Conservation (phyloP, 805 yeast genomes). For the Maudiozyma pseudohumilis region DNA sequence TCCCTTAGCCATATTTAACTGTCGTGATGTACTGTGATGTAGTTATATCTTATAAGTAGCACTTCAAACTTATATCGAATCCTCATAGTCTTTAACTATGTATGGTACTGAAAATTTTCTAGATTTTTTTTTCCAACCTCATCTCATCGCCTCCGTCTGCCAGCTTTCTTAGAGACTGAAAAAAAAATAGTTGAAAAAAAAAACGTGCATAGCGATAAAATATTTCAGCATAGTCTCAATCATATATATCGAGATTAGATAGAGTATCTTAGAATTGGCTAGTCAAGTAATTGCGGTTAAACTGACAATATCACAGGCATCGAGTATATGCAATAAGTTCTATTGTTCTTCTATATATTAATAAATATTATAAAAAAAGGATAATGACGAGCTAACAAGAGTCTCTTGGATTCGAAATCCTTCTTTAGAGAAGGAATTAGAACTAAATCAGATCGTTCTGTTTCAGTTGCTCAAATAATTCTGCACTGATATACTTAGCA, state of each 20-base stretch:
- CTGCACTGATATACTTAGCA: conserved; percentile 55
- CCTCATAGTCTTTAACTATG: too few species aligned
- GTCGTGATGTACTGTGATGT: neutral
- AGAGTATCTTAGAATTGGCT: too few species aligned
- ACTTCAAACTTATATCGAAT: neutral
- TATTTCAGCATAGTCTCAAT: neutral
- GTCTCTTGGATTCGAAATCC: too few species aligned
- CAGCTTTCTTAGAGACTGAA: neutral
- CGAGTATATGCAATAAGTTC: neutral
- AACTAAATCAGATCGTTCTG: conserved; percentile 35
- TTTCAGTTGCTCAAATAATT: conserved; percentile 42
- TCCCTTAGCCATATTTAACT: conserved; percentile 25
- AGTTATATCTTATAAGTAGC: neutral
- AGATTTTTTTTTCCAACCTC: conserved; percentile 9
- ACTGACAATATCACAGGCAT: neutral
- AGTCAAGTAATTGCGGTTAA: too few species aligned
- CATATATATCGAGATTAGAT: neutral
- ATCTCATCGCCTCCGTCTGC: conserved; percentile 13
- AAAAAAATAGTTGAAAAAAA: neutral
- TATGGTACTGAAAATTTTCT: conserved; percentile 3
- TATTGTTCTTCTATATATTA: neutral
- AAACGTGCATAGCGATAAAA: conserved; percentile 1
- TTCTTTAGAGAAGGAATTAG: neutral
- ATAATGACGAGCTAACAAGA: neutral
- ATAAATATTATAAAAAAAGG: neutral